Conservation (phyloP, 768 basidiomycete species). For the Boletus bicolor region DNA sequence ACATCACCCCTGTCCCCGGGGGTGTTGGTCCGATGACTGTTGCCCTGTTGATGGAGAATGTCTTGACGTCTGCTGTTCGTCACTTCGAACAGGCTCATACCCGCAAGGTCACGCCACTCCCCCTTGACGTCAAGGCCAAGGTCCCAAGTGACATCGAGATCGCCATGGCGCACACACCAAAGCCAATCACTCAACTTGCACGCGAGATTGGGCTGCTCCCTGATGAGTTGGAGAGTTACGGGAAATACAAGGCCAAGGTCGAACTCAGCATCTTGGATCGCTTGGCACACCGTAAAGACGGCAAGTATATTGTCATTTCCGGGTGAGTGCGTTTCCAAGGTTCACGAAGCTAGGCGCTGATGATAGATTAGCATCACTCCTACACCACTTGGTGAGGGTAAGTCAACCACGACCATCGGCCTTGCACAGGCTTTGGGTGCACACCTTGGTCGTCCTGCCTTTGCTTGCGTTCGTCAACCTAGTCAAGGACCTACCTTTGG, state of each 20-base stretch:
- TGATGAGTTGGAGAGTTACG: constrained; percentile 90
- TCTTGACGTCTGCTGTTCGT: constrained; percentile 77
- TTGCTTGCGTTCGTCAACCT: constrained; percentile 96
- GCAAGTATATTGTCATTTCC: constrained; percentile 95
- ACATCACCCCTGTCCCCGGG: constrained; percentile 97
- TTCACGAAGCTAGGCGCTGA: background rate
- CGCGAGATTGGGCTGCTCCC: constrained; percentile 82
- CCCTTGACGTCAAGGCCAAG: constrained; percentile 73
- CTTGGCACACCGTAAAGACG: constrained; percentile 79
- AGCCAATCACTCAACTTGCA: constrained; percentile 80
- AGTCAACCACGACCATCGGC: constrained; percentile 97
- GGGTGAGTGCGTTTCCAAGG: constrained; percentile 49
- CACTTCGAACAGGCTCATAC: constrained; percentile 67
- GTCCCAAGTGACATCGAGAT: constrained; percentile 98
- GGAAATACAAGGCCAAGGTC: constrained; percentile 96
- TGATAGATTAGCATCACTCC: constrained; percentile 72
- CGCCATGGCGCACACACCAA: constrained; percentile 91
- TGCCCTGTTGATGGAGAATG: constrained; percentile 96
- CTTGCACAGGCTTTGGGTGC: constrained; percentile 95
- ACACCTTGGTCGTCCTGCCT: constrained; percentile 86
- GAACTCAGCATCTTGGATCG: constrained; percentile 86
- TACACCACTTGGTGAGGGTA: constrained; percentile 95
- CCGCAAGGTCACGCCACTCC: constrained; percentile 73
- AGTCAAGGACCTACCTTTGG: constrained; percentile 99
- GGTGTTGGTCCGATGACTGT: constrained; percentile 99